Base-by-base conservation (phyloP, 108 stramenopile genomes). In the Pseudonitzschia pungens region DNA sequence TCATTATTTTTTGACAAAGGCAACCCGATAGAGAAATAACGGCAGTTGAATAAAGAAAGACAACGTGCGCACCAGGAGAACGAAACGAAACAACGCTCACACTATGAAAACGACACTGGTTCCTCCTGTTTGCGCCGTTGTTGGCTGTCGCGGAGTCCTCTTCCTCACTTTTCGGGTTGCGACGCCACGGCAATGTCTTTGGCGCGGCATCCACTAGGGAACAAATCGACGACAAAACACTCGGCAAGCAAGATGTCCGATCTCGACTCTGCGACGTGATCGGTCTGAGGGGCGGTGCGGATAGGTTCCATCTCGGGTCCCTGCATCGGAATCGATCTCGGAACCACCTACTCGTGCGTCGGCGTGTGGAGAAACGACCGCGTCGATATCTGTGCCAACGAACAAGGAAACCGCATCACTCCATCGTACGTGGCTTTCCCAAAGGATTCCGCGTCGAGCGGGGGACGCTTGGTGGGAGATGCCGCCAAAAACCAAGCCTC, bases 371-470 rank as follows among this genome's bases (percentile, higher is more conserved):
- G 97, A 82, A 98, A 98, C 69, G 93, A 97, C 74, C 94, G 97
- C 44, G 99, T 99, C 20, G 98, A 99, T 77, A 96, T 99, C 79
- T 97, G 97, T 74, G 90, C 97, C 62, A 97, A 98, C 84, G 97
- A 99, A 77, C 98, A 98, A 76, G 99, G 99, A 18, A 97, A 98
- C 83, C 95, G 99, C 31, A 99, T 97, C 83, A 99, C 98, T 10
- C 99, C 99, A 18, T 98, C 96, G 62, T 98, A 99, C 73, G 98
- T 99, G 28, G 97, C 97, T 67, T 95, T 95, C 77, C 96, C 92
- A 80, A 96, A 93, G 58, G 94, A 94, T 74, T 95, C 94, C 24
- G 96, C 98, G 64, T 36, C 60, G 14, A 40, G 33, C n/a, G 60
- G 60, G 7, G 36, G 60, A 18, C 97, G 99, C 65, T 89, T 99